Evolutionary conservation across 2,329 filamentous ascomycete species (phyloP), one percentile per base, ranked within the genome.

Genomic region (Cladosporium velox): DNA sequence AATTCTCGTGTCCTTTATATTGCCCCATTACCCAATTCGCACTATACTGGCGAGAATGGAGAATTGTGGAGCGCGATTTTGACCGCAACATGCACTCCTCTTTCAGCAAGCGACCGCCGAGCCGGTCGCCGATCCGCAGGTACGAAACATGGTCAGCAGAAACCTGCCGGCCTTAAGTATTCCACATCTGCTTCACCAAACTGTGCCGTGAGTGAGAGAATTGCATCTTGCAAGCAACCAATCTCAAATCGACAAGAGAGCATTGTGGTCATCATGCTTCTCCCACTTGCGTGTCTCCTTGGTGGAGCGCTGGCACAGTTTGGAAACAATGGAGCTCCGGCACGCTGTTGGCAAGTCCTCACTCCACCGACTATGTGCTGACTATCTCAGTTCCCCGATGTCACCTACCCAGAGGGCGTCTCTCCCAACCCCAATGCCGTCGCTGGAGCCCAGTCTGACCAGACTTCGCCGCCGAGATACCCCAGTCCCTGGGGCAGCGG

Each of bases 401-500:
- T 72, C 11, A 72, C 70, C 32, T 75, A 75, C 57, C 67, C 71
- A 30, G 71, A 70, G 35, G 71, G 67, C 60, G 67, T 70, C 32
- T 70, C 68, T 21, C 66, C 73, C 14, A 70, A 72, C 30, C 73
- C 73, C 6, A 67, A 69, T 26, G 71, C 69, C 8, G 66, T 72
- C 12, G 67, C 68, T 30, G 73, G 73, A 10, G 71, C 69, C 18
- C 66, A 69, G 12, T 67, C 65, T 44, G 72, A 69, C 60, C 73
- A 75, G 64, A 57, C 30, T 52, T 72, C 69, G 35, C 73, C 73
- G 24, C 72, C 72, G 4, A 69, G 68, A 38, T 72, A 71, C 52
- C 73, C 73, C 26, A 73, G 71, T n/a, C 73, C 73, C 59, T 74
- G 73, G 73, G 70, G 69, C 24, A 68, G 70, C 49, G 73, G 73